phyloP scores from a whole-genome alignment of 2,329 filamentous ascomycete species.

The Pseudofabraea citricarpa region DNA sequence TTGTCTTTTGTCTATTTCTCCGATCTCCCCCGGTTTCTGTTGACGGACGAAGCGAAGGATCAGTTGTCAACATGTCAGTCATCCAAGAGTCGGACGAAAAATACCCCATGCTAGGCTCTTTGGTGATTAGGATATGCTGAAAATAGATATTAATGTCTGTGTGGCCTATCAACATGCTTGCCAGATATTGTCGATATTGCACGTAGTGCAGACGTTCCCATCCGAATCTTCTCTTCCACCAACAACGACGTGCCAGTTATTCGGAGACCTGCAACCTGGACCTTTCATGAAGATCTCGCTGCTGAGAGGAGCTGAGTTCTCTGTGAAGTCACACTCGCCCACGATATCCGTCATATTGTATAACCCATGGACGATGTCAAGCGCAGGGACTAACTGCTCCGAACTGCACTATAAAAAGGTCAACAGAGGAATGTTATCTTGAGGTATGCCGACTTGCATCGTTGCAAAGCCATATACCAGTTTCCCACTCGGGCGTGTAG shows the following conservation, averaged over 20 bases:
- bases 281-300: background rate
- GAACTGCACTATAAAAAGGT: background rate
- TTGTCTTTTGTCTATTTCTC: too few species aligned
- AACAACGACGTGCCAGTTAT: conserved; percentile 1
- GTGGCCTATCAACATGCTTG: background rate
- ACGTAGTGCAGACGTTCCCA: background rate
- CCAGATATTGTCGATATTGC: background rate
- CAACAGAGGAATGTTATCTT: too few species aligned
- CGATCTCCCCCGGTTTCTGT: too few species aligned
- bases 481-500: background rate
- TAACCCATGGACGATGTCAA: background rate
- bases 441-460: background rate
- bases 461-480: background rate
- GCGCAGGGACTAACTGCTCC: background rate
- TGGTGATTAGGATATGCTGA: too few species aligned
- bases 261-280: background rate
- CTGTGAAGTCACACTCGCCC: background rate
- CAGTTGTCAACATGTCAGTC: too few species aligned
- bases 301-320: background rate
- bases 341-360: background rate
- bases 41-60: too few species aligned
- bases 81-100: too few species aligned
- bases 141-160: too few species aligned
- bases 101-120: too few species aligned
- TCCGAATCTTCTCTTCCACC: background rate